Conservation (phyloP, 2,329 filamentous ascomycete genomes). For the Chaetomiaceae sp. region DNA sequence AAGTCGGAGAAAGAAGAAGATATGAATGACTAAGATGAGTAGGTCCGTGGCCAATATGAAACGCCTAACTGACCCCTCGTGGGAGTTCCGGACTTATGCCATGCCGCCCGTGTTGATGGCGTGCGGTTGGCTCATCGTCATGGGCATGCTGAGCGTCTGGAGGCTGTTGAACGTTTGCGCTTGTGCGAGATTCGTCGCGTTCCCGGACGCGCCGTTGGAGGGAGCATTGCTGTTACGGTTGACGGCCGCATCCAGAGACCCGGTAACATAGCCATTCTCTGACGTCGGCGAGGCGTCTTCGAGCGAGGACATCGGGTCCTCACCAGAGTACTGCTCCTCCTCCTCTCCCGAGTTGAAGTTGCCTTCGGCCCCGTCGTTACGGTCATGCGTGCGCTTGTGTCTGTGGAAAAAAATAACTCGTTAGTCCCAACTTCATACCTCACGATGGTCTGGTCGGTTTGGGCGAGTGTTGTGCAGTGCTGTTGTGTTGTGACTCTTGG, state of each 20-base stretch:
- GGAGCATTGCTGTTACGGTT: constrained; percentile 29
- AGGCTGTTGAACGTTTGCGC: constrained; percentile 51
- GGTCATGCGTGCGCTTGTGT: constrained; percentile 74
- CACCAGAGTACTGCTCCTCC: constrained; percentile 75
- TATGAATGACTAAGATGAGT: too few species aligned
- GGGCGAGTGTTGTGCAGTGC: constrained; percentile 32
- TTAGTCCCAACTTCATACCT: constrained; percentile 34
- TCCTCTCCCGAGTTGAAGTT: constrained; percentile 72
- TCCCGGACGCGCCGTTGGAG: constrained; percentile 30
- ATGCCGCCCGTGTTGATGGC: constrained; percentile 39
- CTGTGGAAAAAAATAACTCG: constrained; percentile 58
- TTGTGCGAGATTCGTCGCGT: constrained; percentile 30
- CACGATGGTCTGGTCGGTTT: constrained; percentile 23
- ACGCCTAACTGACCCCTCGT: neutral
- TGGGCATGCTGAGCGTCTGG: constrained; percentile 60
- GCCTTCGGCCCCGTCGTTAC: constrained; percentile 56
- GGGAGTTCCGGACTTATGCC: neutral
- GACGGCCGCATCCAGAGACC: constrained; percentile 46
- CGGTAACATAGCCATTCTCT: constrained; percentile 57
- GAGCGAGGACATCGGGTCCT: constrained; percentile 76
- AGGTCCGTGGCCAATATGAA: neutral
- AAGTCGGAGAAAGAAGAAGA: neutral
- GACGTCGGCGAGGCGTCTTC: constrained; percentile 74
- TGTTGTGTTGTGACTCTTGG: constrained; percentile 35
- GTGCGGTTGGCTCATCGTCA: constrained; percentile 56